Evolutionary conservation across 2,329 filamentous ascomycete genomes (phyloP).

Genomic region (Calycina herbarum): DNA sequence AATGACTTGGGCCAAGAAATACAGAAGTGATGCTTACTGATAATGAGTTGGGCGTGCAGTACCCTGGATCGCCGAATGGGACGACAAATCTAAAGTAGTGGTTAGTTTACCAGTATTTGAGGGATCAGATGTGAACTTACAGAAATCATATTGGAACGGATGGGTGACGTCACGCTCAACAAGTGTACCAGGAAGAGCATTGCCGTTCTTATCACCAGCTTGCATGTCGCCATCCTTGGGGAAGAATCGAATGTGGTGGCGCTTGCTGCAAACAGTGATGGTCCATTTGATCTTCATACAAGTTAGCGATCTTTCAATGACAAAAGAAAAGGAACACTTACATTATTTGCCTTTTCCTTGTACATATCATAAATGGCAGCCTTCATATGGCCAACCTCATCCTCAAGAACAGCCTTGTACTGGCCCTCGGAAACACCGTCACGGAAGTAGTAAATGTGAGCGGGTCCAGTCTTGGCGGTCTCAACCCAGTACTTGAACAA

Average conservation of each 20-base stretch:
- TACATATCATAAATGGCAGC: slow-evolving; percentile 49
- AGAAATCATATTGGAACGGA: slow-evolving; percentile 89
- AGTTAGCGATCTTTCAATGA: neutral
- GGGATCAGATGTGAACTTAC: slow-evolving; percentile 35
- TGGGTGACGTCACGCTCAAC: slow-evolving; percentile 90
- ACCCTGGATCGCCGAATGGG: slow-evolving; percentile 83
- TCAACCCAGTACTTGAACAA: slow-evolving; percentile 66
- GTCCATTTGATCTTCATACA: slow-evolving; percentile 60
- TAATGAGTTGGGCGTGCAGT: slow-evolving; percentile 93
- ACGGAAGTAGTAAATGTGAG: slow-evolving; percentile 87
- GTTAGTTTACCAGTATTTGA: neutral
- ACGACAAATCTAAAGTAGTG: slow-evolving; percentile 41
- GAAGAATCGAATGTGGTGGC: slow-evolving; percentile 93
- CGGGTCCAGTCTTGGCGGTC: slow-evolving; percentile 54
- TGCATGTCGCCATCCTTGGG: slow-evolving; percentile 55
- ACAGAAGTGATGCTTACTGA: slow-evolving; percentile 44
- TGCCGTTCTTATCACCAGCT: slow-evolving; percentile 71
- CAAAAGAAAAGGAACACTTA: slow-evolving; percentile 17
- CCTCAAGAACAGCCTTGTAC: slow-evolving; percentile 73
- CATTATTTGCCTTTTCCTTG: slow-evolving; percentile 26
- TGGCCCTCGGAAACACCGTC: slow-evolving; percentile 91
- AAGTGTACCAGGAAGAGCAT: slow-evolving; percentile 81
- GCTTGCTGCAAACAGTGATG: slow-evolving; percentile 86
- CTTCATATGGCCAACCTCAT: slow-evolving; percentile 76
- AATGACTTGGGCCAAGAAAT: neutral